A percentile compares a stretch with the other conserved stretches of the same genome.
phyloP scores from a whole-genome alignment of 2,329 filamentous ascomycete genomes.

The Ophiostoma sp. region DNA sequence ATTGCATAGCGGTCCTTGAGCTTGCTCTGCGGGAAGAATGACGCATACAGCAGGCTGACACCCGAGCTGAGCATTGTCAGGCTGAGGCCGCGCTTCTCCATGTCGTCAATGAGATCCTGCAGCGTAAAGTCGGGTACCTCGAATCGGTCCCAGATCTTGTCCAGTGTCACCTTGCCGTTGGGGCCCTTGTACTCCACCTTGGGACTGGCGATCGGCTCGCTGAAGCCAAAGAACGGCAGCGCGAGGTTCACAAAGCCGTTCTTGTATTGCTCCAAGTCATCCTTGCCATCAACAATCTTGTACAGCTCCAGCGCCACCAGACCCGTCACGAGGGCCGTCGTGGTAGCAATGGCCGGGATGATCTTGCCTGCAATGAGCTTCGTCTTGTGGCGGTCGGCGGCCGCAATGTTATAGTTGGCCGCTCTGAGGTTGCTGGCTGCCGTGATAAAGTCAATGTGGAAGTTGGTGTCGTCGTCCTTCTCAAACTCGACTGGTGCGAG shows the following conservation, averaged over 20 bases:
- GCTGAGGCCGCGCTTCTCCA: conserved; percentile 71
- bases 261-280: conserved; percentile 97
- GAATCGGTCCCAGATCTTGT: conserved; percentile 98
- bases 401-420: conserved; percentile 94
- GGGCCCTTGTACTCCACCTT: conserved; percentile 85
- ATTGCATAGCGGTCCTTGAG: conserved; percentile 75
- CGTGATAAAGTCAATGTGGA: conserved; percentile 99
- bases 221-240: conserved; percentile 96
- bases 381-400: conserved; percentile 91
- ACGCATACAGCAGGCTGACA: conserved; percentile 87
- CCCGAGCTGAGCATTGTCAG: conserved; percentile 97
- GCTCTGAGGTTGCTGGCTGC: conserved; percentile 93
- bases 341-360: conserved; percentile 96
- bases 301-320: conserved; percentile 88
- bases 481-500: conserved; percentile 88
- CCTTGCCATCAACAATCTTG: conserved; percentile 95
- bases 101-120: conserved; percentile 73
- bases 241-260: conserved; percentile 97
- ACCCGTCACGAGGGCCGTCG: conserved; percentile 90
- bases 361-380: conserved; percentile 99
- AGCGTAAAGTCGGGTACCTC: conserved; percentile 83
- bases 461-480: conserved; percentile 96
- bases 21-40: conserved; percentile 76
- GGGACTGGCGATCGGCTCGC: conserved; percentile 87
- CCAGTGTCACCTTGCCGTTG: conserved; percentile 72